Evolutionary conservation across 805 yeast genomes (phyloP), one percentile per base, ranked within the genome.

Genomic region (Pichia paraexigua): DNA sequence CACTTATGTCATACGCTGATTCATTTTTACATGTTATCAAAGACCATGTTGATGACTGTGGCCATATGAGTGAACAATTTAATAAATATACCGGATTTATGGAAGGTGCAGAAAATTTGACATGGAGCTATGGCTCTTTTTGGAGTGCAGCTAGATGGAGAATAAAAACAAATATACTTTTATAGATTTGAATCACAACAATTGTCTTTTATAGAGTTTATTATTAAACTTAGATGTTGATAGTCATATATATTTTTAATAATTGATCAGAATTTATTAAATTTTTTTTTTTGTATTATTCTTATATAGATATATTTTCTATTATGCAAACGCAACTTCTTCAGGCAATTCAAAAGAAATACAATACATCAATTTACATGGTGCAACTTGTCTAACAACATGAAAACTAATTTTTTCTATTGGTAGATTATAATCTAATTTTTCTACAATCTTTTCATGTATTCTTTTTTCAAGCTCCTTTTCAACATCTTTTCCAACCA

Each of bases 311-410:
- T 24, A n/a, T 35, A n/a, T 27, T 21, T n/a, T 28, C 18, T 41
- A 39, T 41, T 39, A 27, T 12, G 65, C 63, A 49, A 82, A 83
- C 9, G 86, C 88, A 49, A 84, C 81, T 52, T 76, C 80, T 58
- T 73, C 75, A 0, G 95, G 95, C 32, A 94, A 73, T 60, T 67
- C 66, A 67, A 91, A 91, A 8, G 90, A 74, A 4, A 89, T 86
- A 68, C 97, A 89, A 64, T 79, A 91, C 99, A 94, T 94, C 35
- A 92, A 92, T 63, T 94, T 94, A 7, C 97, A 88, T 5, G 99
- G 99, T 1, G 99, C 92, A 9, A 94, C 99, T 64, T 83, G 84
- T 63, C 99, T 80, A 11, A 94, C 99, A 57, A 85, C 71, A 62
- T 92, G 98, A 68, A 92, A 86, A 0, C 68, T 62, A 40, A 86